These are phyloP conservation scores for Astrothelium subdiscretum DNA, from an alignment of 495 filamentous ascomycete species.

Conservation along the genomic window DNA sequence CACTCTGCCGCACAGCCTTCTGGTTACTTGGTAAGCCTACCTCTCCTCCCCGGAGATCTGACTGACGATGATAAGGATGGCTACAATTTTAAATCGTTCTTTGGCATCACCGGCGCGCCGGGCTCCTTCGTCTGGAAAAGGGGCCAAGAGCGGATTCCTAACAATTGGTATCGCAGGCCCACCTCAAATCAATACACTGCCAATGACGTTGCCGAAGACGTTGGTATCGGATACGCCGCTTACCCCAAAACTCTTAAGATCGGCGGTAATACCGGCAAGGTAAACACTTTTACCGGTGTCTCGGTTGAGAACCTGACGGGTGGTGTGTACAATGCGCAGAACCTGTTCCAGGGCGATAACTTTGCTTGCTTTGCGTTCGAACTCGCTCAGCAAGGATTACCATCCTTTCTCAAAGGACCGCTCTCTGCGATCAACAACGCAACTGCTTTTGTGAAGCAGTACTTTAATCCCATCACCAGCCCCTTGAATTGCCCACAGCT, in stretches of 20 bases:
- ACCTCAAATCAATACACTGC: conserved; percentile 31
- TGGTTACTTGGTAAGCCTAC: conserved; percentile 13
- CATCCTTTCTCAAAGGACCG: conserved; percentile 3
- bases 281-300: conserved; percentile 43
- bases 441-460: conserved; percentile 7
- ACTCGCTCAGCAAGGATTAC: conserved; percentile 6
- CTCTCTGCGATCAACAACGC: conserved; percentile 6
- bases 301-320: conserved; percentile 36
- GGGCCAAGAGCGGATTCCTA: conserved; percentile 28
- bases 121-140: conserved; percentile 10
- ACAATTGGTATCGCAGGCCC: conserved; percentile 48
- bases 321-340: conserved; percentile 17
- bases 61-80: not conserved
- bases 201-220: conserved; percentile 30
- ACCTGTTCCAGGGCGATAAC: conserved; percentile 15
- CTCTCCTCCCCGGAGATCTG: not conserved
- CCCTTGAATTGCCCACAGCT: conserved; percentile 10
- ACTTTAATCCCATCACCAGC: conserved; percentile 10
- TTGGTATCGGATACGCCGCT: conserved; percentile 10
- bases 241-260: conserved; percentile 30
- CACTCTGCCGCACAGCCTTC: conserved; percentile 19
- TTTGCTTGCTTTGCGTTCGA: conserved; percentile 16
- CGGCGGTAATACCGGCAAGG: conserved; percentile 46
- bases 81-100: conserved; percentile 16
- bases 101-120: conserved; percentile 10